Evolutionary conservation across 306 rosid genomes (phyloP).

Genomic region (Quercus alba): DNA sequence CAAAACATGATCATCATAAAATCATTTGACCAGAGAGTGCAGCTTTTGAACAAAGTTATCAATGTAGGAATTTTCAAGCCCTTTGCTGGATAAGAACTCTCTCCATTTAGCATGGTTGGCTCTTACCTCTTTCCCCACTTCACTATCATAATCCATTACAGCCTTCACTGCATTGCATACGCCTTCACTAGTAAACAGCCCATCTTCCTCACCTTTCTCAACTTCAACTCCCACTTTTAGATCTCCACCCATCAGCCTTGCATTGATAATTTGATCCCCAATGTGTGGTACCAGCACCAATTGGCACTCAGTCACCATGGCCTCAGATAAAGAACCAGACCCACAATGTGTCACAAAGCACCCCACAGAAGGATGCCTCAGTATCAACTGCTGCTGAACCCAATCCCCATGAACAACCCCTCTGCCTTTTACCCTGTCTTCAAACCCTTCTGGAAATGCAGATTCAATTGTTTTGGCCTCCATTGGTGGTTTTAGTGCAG

Average conservation of each 20-base stretch:
- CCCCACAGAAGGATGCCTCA: conserved; percentile 54
- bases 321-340: conserved; percentile 53
- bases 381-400: conserved; percentile 58
- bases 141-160: conserved; percentile 44
- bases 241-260: conserved; percentile 23
- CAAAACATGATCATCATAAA: too few species aligned
- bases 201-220: conserved; percentile 57
- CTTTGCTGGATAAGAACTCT: conserved; percentile 5
- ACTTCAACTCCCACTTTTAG: conserved; percentile 48
- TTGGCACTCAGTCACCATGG: conserved; percentile 37
- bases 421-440: conserved; percentile 15
- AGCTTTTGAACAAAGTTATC: conserved; percentile 21
- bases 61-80: conserved; percentile 25
- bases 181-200: conserved; percentile 40
- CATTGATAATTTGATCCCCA: conserved; percentile 38
- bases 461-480: conserved; percentile 17
- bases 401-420: conserved; percentile 47
- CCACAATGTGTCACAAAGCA: conserved; percentile 77
- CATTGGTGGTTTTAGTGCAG: conserved; percentile 27
- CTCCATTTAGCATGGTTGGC: conserved; percentile 35
- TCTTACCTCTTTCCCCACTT: conserved; percentile 32
- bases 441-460: conserved; percentile 17
- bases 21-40: neutral
- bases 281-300: conserved; percentile 42
- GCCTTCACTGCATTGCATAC: conserved; percentile 33